These are phyloP conservation scores for Mortierella sp. DNA, from an alignment of 371 early-diverging fungal species.

Conservation along the genomic window DNA sequence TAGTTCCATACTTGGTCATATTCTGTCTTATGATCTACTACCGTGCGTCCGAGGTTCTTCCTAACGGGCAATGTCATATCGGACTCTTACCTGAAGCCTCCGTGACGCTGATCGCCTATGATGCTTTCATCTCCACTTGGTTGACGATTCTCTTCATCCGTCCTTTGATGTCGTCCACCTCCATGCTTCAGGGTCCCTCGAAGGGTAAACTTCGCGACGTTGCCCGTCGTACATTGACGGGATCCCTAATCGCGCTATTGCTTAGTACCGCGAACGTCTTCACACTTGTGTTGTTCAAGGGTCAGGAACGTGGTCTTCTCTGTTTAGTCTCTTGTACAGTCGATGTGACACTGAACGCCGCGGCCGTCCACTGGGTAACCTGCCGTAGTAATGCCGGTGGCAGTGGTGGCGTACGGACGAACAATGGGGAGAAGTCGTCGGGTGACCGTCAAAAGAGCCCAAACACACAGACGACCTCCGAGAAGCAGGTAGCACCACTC, in stretches of 20 bases:
- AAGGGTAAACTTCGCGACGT: conserved; percentile 59
- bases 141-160: conserved; percentile 61
- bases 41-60: conserved; percentile 41
- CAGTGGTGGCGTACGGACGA: conserved; percentile 15
- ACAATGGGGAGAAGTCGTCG: conserved; percentile 7
- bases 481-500: conserved; percentile 46
- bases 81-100: conserved; percentile 60
- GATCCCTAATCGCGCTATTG: conserved; percentile 50
- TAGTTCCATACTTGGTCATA: conserved; percentile 59
- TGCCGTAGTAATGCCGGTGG: too few relatives aligned
- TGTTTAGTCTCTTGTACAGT: conserved; percentile 46
- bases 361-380: conserved; percentile 45
- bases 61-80: conserved; percentile 57
- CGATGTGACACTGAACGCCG: conserved; percentile 48
- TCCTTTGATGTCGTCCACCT: conserved; percentile 48
- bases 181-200: conserved; percentile 48
- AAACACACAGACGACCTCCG: conserved; percentile 1
- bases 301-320: conserved; percentile 58
- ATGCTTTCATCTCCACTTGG: conserved; percentile 55
- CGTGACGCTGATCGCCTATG: conserved; percentile 60
- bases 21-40: conserved; percentile 58
- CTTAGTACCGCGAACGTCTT: conserved; percentile 57
- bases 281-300: conserved; percentile 54
- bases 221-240: conserved; percentile 61
- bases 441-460: conserved; percentile 6